Percentiles rank a stretch among this genome's conserved stretches.
Evolutionary conservation across 2,329 filamentous ascomycete genomes (phyloP).

Genomic region (Aaosphaeria pasadenensis): DNA sequence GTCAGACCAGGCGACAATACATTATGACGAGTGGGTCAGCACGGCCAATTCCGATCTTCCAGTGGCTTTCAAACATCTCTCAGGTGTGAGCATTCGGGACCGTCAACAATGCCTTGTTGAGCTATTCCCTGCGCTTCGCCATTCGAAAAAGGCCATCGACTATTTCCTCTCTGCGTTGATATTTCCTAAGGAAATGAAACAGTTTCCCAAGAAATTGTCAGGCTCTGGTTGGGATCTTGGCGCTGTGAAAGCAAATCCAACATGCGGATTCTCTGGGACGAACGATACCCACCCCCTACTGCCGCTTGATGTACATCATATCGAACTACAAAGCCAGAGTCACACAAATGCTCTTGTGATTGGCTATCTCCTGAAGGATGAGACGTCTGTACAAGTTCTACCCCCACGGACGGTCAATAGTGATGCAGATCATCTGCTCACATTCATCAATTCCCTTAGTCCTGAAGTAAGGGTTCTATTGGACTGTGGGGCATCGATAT

Average conservation of each 20-base stretch:
- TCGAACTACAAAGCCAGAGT: conserved; percentile 52
- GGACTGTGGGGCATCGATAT: conserved; percentile 68
- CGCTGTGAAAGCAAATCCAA: conserved; percentile 45
- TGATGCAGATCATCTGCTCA: conserved; percentile 46
- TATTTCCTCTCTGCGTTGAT: conserved; percentile 60
- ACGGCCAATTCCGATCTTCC: conserved; percentile 19
- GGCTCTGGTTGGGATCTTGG: conserved; percentile 68
- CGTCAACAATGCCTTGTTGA: conserved; percentile 42
- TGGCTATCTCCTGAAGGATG: conserved; percentile 52
- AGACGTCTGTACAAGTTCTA: conserved; percentile 28
- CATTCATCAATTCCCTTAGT: conserved; percentile 39
- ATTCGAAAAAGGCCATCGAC: conserved; percentile 56
- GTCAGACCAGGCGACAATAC: conserved; percentile 51
- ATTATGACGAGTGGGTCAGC: conserved; percentile 53
- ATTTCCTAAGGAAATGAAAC: conserved; percentile 60
- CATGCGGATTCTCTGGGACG: conserved; percentile 68
- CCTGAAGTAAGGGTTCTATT: conserved; percentile 58
- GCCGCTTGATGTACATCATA: conserved; percentile 55
- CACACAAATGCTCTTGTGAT: conserved; percentile 70
- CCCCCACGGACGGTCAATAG: conserved; percentile 3
- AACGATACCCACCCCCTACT: conserved; percentile 61
- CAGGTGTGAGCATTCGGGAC: conserved; percentile 46
- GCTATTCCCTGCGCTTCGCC: conserved; percentile 54
- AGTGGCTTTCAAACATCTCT: conserved; percentile 38
- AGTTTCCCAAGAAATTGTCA: conserved; percentile 62